phyloP scores from a whole-genome alignment of 352 stramenopile species.

The Phytophthora pinifolia region DNA sequence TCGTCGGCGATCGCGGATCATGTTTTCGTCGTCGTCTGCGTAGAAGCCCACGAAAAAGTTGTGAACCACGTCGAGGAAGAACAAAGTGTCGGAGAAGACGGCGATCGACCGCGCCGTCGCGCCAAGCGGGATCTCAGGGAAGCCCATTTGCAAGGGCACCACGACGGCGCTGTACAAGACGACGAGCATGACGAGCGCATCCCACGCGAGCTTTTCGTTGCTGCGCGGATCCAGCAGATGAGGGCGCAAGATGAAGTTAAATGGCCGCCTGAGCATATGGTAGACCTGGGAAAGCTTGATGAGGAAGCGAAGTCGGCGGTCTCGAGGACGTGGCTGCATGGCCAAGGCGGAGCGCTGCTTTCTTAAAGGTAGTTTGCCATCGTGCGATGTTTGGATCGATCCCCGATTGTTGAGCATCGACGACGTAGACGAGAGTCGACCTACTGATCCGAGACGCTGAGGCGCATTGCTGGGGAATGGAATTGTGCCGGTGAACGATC shows the following conservation, averaged over 20 bases:
- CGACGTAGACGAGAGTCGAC: constrained; percentile 18
- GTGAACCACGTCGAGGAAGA: constrained; percentile 64
- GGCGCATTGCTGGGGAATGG: constrained; percentile 16
- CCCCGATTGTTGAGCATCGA: constrained; percentile 22
- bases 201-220: constrained; percentile 61
- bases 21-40: constrained; percentile 57
- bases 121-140: constrained; percentile 54
- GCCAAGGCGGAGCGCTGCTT: constrained; percentile 39
- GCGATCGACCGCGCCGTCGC: constrained; percentile 24
- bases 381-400: constrained; percentile 13
- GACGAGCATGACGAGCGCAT: constrained; percentile 68
- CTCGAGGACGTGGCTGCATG: constrained; percentile 23
- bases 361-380: constrained; percentile 15
- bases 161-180: constrained; percentile 76
- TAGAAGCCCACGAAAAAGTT: constrained; percentile 79
- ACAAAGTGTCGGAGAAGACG: constrained; percentile 49
- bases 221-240: constrained; percentile 59
- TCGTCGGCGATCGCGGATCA: constrained; percentile 39
- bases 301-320: constrained; percentile 26
- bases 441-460: constrained; percentile 13
- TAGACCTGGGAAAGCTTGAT: constrained; percentile 44
- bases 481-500: constrained; percentile 21
- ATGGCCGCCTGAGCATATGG: constrained; percentile 32
- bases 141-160: constrained; percentile 71
- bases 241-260: constrained; percentile 32